A percentile compares a stretch with the other conserved stretches of the same genome.
phyloP scores from a whole-genome alignment of 1,284 basidiomycete genomes.

The Schizophyllum commune region DNA sequence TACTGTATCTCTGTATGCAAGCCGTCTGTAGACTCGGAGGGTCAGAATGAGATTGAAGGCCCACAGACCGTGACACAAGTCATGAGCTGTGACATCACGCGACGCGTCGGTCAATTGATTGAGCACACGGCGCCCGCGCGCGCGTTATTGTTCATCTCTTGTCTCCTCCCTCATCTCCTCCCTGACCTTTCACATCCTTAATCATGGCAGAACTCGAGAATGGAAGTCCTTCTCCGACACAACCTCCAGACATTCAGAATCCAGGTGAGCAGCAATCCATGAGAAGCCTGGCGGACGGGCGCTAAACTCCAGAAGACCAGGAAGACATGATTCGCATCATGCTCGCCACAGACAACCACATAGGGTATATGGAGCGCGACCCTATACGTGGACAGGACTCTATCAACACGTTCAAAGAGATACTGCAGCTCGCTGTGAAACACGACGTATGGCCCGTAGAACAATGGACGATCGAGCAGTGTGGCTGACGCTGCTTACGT shows the following conservation, averaged over 20 bases:
- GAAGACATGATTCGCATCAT: constrained; percentile 77
- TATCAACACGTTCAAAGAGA: constrained; percentile 92
- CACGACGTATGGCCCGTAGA: constrained; percentile 55
- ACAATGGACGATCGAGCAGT: constrained; percentile 3
- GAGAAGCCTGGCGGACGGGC: not conserved
- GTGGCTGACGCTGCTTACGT: not conserved
- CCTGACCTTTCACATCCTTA: not conserved
- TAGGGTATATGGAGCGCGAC: constrained; percentile 93
- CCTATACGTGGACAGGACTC: constrained; percentile 93
- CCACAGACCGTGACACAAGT: too few relatives aligned
- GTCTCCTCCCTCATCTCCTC: not conserved
- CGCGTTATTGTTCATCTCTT: not conserved
- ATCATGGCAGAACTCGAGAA: not conserved
- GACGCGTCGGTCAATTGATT: not conserved
- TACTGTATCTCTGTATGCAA: too few relatives aligned
- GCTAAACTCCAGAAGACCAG: constrained; percentile 27
- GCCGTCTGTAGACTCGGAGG: too few relatives aligned
- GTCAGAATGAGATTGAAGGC: too few relatives aligned
- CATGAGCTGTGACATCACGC: not conserved
- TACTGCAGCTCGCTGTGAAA: constrained; percentile 85
- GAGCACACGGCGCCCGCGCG: too few relatives aligned
- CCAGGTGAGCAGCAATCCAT: not conserved
- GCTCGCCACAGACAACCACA: constrained; percentile 92
- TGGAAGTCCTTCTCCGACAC: not conserved
- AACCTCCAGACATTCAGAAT: not conserved